Evolutionary conservation across 2,329 filamentous ascomycete genomes (phyloP).

Genomic region (Tolypocladium guangdongense): DNA sequence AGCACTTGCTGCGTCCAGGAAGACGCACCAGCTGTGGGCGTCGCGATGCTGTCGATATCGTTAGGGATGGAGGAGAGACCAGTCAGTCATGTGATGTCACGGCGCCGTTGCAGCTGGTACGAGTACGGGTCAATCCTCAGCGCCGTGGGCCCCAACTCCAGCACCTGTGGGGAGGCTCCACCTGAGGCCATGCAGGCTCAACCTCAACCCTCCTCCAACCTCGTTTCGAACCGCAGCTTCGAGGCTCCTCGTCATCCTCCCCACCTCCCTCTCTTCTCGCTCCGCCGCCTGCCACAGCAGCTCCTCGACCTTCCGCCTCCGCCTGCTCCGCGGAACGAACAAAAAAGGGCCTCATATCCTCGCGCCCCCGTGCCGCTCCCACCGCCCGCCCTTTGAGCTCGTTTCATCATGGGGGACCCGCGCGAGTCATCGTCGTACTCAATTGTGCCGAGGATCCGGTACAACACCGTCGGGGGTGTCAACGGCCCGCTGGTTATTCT

Average conservation of each 20-base stretch:
- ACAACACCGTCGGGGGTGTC: conserved; percentile 97
- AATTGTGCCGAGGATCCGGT: conserved; percentile 58
- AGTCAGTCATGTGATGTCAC: conserved; percentile 1
- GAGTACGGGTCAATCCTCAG: not conserved
- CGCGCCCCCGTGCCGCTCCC: conserved; percentile 3
- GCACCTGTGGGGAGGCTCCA: conserved; percentile 17
- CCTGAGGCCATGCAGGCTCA: conserved; percentile 26
- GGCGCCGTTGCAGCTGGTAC: not conserved
- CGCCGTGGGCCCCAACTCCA: conserved; percentile 10
- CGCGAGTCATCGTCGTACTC: conserved; percentile 50
- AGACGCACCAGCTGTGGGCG: not conserved
- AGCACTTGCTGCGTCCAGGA: no score
- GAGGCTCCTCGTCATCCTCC: conserved; percentile 7
- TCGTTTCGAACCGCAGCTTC: conserved; percentile 14
- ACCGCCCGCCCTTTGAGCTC: conserved; percentile 6
- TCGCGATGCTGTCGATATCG: not conserved
- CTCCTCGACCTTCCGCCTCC: conserved; percentile 2
- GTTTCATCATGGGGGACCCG: conserved; percentile 39
- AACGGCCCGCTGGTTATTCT: conserved; percentile 97
- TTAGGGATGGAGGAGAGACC: not conserved
- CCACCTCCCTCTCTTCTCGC: conserved; percentile 6
- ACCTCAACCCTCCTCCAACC: conserved; percentile 24
- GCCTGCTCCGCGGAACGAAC: not conserved
- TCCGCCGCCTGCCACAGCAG: not conserved
- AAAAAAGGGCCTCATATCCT: not conserved